phyloP scores from a whole-genome alignment of 345 rosid genomes.

The Reutealis trisperma region DNA sequence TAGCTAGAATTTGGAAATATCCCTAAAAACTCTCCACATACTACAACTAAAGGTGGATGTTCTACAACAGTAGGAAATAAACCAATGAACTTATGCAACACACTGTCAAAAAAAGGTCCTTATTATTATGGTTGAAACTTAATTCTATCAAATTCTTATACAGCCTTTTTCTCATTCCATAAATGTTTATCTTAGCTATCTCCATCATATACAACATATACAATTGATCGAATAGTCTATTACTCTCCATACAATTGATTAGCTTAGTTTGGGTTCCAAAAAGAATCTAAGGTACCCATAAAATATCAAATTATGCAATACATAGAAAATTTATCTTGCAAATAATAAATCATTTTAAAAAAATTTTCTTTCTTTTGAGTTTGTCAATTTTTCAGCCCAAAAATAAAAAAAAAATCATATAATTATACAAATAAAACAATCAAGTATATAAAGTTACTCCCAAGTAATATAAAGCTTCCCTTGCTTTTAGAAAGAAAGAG shows the following conservation, averaged over 20 bases:
- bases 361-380: too few relatives aligned
- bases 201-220: not conserved
- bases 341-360: not conserved
- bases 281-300: not conserved
- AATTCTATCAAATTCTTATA: not conserved
- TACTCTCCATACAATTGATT: not conserved
- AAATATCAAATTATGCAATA: not conserved
- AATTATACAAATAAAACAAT: too few relatives aligned
- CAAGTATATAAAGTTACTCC: too few relatives aligned
- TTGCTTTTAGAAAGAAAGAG: too few relatives aligned
- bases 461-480: too few relatives aligned
- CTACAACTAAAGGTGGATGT: constrained; percentile 59
- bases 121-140: not conserved
- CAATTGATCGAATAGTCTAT: not conserved
- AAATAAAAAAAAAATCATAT: too few relatives aligned
- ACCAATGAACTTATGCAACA: not conserved
- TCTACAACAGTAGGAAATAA: constrained; percentile 49
- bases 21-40: constrained; percentile 93
- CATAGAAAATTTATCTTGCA: not conserved
- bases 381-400: too few relatives aligned
- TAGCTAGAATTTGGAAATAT: constrained; percentile 74
- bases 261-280: not conserved
- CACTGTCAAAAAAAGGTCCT: not conserved
- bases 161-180: not conserved
- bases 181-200: not conserved